Evolutionary conservation across 1,284 basidiomycete species (phyloP), one percentile per base, ranked within the genome.

Genomic region (Phaffia rhodozyma): DNA sequence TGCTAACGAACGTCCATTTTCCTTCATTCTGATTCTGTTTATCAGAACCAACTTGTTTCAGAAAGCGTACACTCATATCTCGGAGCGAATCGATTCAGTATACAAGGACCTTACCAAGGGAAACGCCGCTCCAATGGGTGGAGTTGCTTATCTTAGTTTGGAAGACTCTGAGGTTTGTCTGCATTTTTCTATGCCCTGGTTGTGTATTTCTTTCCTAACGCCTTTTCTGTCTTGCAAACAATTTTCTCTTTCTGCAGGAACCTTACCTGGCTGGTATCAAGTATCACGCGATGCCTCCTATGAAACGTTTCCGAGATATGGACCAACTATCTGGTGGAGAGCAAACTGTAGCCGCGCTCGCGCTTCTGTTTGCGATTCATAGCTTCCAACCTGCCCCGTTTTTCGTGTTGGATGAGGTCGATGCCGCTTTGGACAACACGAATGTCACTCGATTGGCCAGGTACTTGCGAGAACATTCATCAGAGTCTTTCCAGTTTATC

Each of bases 221-320:
- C 13, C 27, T 43, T 9, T 30, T 25, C 38, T 59, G 16, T 55
- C 20, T 54, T 38, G 20, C 6, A 23, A 20, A 27, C 11, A 21
- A 9, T 6, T 9, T 43, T 27, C 7, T 29, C 56, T n/a, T 29
- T 29, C 7, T 66, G 25, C 67, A 96, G 87, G 96, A 98, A 80
- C 96, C 96, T 0, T 98, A 98, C 71, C 82, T 83, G 29, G 88
- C 86, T 32, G 96, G 94, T 64, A 90, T 98, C 77, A 96, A 94
- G 75, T 98, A 97, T 74, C 93, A 97, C 73, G 92, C 93, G 0
- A 98, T 98, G 89, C 94, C 94, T 0, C 93, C 93, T 0, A 94
- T 97, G 85, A 99, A 99, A 75, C 87, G 92, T 6, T 98, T 98
- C 81, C 83, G 93, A 68, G 96, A 98, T 74, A 98, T 98, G 89